phyloP scores from a whole-genome alignment of 2,329 filamentous ascomycete species.

The Aureobasidium sp. region DNA sequence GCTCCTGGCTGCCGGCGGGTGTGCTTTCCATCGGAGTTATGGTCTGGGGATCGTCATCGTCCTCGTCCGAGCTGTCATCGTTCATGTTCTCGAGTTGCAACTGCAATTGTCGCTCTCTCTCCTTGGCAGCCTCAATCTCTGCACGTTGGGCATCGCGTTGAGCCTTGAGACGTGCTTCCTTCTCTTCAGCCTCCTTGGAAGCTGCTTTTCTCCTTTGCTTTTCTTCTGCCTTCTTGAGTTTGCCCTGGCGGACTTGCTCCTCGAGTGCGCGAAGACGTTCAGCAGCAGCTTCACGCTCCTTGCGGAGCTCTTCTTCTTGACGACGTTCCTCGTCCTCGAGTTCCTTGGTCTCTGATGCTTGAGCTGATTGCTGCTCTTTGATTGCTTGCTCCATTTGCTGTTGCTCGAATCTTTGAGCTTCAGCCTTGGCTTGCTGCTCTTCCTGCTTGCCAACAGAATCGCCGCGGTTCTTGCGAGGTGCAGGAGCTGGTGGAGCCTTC shows the following conservation, averaged over 20 bases:
- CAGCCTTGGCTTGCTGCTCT: constrained; percentile 43
- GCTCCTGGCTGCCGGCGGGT: constrained; percentile 48
- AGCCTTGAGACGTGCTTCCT: constrained; percentile 72
- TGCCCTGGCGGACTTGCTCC: constrained; percentile 86
- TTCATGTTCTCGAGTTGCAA: constrained; percentile 73
- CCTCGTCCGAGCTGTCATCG: constrained; percentile 73
- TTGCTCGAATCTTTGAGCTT: constrained; percentile 52
- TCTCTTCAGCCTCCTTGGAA: constrained; percentile 75
- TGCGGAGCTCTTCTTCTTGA: constrained; percentile 71
- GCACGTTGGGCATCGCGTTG: constrained; percentile 77
- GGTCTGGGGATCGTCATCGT: constrained; percentile 69
- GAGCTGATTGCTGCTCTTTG: constrained; percentile 63
- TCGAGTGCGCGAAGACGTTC: constrained; percentile 82
- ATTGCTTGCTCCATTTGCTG: constrained; percentile 45
- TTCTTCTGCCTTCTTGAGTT: constrained; percentile 93
- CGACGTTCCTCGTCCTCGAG: constrained; percentile 69
- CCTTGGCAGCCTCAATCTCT: constrained; percentile 83
- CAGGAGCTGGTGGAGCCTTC: constrained; percentile 57
- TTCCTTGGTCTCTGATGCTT: constrained; percentile 61
- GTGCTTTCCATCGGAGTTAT: constrained; percentile 55
- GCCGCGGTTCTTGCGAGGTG: constrained; percentile 54
- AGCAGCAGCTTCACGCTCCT: constrained; percentile 70
- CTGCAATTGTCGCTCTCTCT: constrained; percentile 82
- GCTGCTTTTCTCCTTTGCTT: constrained; percentile 88
- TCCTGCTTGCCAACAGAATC: constrained; percentile 47